Conservation (phyloP, 768 basidiomycete genomes). For the Boletus speciosus region DNA sequence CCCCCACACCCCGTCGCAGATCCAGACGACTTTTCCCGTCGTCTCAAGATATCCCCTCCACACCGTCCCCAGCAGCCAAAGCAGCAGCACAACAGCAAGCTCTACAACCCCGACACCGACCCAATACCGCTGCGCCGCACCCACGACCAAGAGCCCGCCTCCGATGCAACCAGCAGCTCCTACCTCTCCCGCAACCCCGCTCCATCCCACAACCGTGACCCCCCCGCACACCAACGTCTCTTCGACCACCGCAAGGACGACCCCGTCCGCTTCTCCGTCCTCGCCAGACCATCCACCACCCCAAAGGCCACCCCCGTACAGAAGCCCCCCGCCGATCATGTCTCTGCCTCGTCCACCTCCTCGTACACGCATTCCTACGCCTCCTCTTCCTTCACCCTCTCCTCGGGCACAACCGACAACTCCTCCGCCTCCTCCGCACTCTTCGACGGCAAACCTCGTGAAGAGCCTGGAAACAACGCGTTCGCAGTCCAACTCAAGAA, state of each 20-base stretch:
- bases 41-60: constrained; percentile 62
- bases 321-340: constrained; percentile 63
- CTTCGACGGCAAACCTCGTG: constrained; percentile 54
- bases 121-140: constrained; percentile 58
- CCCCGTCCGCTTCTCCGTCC: constrained; percentile 77
- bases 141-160: constrained; percentile 62
- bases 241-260: constrained; percentile 92
- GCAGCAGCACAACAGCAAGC: constrained; percentile 38
- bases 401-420: constrained; percentile 67
- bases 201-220: constrained; percentile 35
- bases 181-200: constrained; percentile 34
- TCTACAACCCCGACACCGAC: constrained; percentile 74
- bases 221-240: constrained; percentile 48
- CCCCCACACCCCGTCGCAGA: constrained; percentile 38
- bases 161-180: constrained; percentile 55
- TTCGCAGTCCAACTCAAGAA: constrained; percentile 75
- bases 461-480: constrained; percentile 59
- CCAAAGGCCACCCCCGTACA: constrained; percentile 49
- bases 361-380: constrained; percentile 68
- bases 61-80: constrained; percentile 38
- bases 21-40: constrained; percentile 69
- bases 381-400: constrained; percentile 71
- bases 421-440: constrained; percentile 71
- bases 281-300: constrained; percentile 44
- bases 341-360: constrained; percentile 72